Evolutionary conservation across 768 basidiomycete genomes (phyloP), one percentile per base, ranked within the genome.

Genomic region (Auricularia auricula-judae): DNA sequence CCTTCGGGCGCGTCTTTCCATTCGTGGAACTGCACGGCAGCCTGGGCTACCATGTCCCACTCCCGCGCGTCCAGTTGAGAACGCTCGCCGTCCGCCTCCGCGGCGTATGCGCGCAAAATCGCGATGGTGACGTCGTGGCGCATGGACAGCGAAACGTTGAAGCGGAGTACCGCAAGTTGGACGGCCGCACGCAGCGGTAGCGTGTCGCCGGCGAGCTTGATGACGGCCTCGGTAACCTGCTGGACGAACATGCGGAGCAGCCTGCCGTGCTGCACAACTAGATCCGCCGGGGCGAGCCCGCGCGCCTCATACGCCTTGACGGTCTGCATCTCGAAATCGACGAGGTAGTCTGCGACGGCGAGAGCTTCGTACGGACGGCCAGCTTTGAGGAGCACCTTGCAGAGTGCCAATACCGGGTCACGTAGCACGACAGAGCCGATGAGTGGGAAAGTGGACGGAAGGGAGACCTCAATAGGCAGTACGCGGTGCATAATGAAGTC

Each of bases 401-500:
- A 66, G 35, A 76, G 63, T 8, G 69, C 68, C 62, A 75, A 62
- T 1, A 59, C 5, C 23, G 56, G 11, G 21, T 35, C 14, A 14
- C 29, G 56, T 29, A 29, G 8, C 16, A 29, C 23, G 12, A 59
- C 18, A 1, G 56, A 21, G 56, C 56, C 56, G 18, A 59, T 23
- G 29, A 59, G 56, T n/a, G 29, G 23, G 34, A 33, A 59, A 4
- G 29, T 8, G 8, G 11, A 14, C 11, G 56, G 56, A 11, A 69
- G 39, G 10, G 12, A 1, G 3, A 44, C 33, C 63, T 66, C 64
- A 16, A 21, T 29, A 33, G 64, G 65, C 4, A 69, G 62, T 10
- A 70, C 67, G 18, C 69, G 58, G 3, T 66, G 61, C 10, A 67
- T 64, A n/a, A 79, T 67, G 56, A 76, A 78, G 36, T 73, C 67